Base-by-base conservation (phyloP, 1,139 yeast genomes). In the Candida tetrigidarum region DNA sequence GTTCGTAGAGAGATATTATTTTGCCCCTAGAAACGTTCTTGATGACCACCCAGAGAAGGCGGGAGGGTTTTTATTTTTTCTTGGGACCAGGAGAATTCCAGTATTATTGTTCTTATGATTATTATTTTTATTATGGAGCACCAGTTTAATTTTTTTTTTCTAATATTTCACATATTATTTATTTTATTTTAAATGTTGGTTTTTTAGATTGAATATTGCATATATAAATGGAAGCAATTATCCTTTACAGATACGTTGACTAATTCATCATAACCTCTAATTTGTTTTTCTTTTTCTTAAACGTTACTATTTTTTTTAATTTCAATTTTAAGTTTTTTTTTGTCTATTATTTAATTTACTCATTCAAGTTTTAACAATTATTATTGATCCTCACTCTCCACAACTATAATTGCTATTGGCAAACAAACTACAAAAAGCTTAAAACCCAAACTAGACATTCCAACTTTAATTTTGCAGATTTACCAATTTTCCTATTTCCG, bases 371-470 rank as follows among this genome's bases (percentile, higher is more conserved):
- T 28, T 7, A 22, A 7, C 25, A 7, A 22, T 22, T 22, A 10
- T 12, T 28, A 12, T 11, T 18, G 11, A 8, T 9, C 4, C 12
- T 16, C 35, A 32, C 18, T 32, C 12, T 16, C 35, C 35, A 32
- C 35, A 32, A 32, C 14, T 18, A 18, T 32, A 32, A 32, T 32
- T 32, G 23, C 35, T 32, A 18, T 18, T 10, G 10, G 22, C 30
- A 3, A 11, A 12, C 30, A 27, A 27, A 5, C 14, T 14, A 26
- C 5, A 26, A 26, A 22, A 22, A 22, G n/a, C 25, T 9, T 9
- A 22, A 6, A 22, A 22, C 25, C 25, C 25, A 26, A 26, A 26
- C 11, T 11, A 14, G 8, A 27, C 15, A 11, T 3, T 3, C n/a
- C 35, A 32, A 18, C 15, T 14, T 11, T 19, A 14, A 32, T 15